phyloP scores from a whole-genome alignment of 768 basidiomycete genomes.

The Pholiota molesta region DNA sequence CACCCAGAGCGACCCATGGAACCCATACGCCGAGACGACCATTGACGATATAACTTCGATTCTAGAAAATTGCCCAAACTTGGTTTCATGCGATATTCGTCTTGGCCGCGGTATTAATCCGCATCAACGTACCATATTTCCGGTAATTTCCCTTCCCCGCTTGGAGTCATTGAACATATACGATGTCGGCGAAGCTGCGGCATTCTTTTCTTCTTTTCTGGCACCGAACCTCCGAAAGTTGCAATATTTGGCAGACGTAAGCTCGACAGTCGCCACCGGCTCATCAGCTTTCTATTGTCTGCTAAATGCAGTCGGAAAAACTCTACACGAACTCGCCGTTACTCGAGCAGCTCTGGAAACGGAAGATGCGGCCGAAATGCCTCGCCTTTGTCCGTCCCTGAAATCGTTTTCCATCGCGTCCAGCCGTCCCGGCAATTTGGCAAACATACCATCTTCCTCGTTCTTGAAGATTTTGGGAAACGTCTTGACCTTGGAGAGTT shows the following conservation, averaged over 20 bases:
- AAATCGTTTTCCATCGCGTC: not conserved
- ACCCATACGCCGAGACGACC: not conserved
- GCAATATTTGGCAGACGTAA: not conserved
- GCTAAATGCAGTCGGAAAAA: not conserved
- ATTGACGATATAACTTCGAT: not conserved
- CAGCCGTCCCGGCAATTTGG: too few species aligned
- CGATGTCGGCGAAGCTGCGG: not conserved
- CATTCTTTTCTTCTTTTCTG: not conserved
- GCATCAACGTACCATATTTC: not conserved
- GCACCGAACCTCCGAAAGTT: not conserved
- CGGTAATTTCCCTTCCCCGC: not conserved
- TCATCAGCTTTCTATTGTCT: not conserved
- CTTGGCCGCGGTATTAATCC: not conserved
- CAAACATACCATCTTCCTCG: not conserved
- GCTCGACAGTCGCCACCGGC: not conserved
- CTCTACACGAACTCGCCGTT: not conserved
- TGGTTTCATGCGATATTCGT: constrained; percentile 2
- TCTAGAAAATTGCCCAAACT: not conserved
- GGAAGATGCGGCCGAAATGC: not conserved
- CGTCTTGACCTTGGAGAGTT: not conserved
- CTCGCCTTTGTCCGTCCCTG: not conserved
- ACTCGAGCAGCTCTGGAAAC: not conserved
- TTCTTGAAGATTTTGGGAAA: not conserved
- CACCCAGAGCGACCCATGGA: not conserved
- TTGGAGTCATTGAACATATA: not conserved